These are phyloP conservation scores for Solanum arcanum DNA, from an alignment of 257 asterid genomes.

Conservation along the genomic window DNA sequence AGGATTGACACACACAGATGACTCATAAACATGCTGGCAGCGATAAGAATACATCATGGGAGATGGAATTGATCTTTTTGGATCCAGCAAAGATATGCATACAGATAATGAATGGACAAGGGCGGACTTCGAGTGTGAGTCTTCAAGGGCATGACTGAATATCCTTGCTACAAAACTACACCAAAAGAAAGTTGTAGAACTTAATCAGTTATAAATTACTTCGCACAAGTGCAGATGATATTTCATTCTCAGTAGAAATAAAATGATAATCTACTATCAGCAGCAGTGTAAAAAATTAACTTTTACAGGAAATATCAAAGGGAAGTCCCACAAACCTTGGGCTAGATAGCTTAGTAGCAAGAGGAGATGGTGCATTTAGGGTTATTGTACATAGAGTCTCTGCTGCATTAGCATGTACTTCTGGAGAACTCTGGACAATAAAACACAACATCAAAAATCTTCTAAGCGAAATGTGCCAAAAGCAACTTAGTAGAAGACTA, in stretches of 20 bases:
- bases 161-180: constrained; percentile 86
- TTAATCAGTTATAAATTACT: not conserved
- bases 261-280: not conserved
- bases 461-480: not conserved
- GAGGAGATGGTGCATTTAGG: constrained; percentile 78
- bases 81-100: constrained; percentile 90
- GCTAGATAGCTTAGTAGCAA: constrained; percentile 86
- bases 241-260: not conserved
- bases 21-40: constrained; percentile 65
- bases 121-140: constrained; percentile 66
- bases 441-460: not conserved
- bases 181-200: constrained; percentile 4
- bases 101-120: constrained; percentile 84
- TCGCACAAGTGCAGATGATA: not conserved
- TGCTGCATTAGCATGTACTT: constrained; percentile 96
- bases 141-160: constrained; percentile 83
- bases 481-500: not conserved
- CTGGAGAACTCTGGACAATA: constrained; percentile 67
- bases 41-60: constrained; percentile 69
- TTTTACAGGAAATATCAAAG: not conserved
- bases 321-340: constrained; percentile 48
- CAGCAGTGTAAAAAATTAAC: not conserved
- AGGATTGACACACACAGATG: constrained; percentile 58
- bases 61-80: constrained; percentile 68
- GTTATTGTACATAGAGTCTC: constrained; percentile 90